A percentile compares a stretch with the other conserved stretches of the same genome.
Conservation (phyloP, 1,139 yeast species). For the Magnusiomyces sp. region DNA sequence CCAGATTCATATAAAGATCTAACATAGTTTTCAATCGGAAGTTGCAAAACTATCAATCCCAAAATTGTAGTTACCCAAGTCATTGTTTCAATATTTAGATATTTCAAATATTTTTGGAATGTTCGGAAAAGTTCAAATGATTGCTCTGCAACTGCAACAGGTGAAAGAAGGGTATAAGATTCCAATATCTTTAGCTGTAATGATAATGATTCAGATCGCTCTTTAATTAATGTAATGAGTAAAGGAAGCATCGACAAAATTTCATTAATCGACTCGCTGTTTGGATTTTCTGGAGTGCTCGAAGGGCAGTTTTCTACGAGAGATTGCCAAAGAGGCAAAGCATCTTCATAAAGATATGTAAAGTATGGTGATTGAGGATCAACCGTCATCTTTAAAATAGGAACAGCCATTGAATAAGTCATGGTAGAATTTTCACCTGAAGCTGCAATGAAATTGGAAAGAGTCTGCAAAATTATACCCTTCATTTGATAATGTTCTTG, state of each 20-base stretch:
- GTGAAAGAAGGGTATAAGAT: conserved; percentile 58
- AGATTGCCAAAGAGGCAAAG: conserved; percentile 74
- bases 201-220: conserved; percentile 72
- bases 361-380: conserved; percentile 55
- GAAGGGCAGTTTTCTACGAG: conserved; percentile 46
- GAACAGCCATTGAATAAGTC: conserved; percentile 58
- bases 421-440: conserved; percentile 50
- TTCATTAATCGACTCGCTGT: conserved; percentile 27
- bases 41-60: conserved; percentile 17
- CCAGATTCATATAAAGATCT: conserved; percentile 22
- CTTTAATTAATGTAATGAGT: conserved; percentile 43
- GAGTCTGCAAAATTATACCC: conserved; percentile 60
- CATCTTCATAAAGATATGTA: conserved; percentile 72
- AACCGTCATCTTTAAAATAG: conserved; percentile 55
- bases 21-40: conserved; percentile 22
- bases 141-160: conserved; percentile 26
- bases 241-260: conserved; percentile 41
- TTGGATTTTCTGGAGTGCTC: no score
- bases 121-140: conserved; percentile 41
- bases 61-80: conserved; percentile 19
- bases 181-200: conserved; percentile 58
- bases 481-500: conserved; percentile 57
- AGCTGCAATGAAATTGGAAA: conserved; percentile 57
- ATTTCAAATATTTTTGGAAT: conserved; percentile 47
- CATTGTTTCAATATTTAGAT: conserved; percentile 57